Evolutionary conservation across 1,284 basidiomycete genomes (phyloP), one percentile per base, ranked within the genome.

Genomic region (Mycosarcoma maydis): DNA sequence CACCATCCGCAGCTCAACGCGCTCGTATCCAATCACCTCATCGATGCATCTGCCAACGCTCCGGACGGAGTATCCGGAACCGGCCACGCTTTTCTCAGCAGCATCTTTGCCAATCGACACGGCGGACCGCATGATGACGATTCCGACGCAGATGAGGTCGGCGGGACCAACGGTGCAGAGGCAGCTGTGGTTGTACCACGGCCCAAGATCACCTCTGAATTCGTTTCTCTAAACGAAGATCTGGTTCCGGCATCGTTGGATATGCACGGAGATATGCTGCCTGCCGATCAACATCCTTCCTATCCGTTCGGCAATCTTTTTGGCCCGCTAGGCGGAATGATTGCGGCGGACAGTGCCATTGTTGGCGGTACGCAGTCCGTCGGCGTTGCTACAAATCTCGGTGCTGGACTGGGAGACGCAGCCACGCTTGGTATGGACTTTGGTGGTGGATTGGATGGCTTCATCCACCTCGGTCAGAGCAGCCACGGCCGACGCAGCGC

Each of bases 301-400:
- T 78, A 77, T 44, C 75, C 75, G 0, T 72, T 75, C 24, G 75
- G 75, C 20, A 74, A 75, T 23, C 68, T 71, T 8, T 71, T 69
- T 24, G 70, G 70, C 8, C 70, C 65, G 2, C 33, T 53, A 3
- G 58, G 61, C 5, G 67, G 60, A 2, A 36, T 36, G 43, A 59
- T 70, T 23, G 37, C 67, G 14, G 67, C 67, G 0, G 67, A 70
- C 27, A 64, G 60, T 33, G 67, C 67, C 9, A 59, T 70, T 26
- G 49, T 64, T 6, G 67, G 67, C 20, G 60, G 60, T 26, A n/a
- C 33, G 17, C 48, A 45, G 3, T 20, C 36, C 24, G 42, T 49
- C 11, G 29, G 33, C 5, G 27, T n/a, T 10, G 27, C 42, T 6
- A 38, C 27, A 3, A 17, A 29, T 3, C 33, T 45, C 3, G 46